Evolutionary conservation across 805 yeast species (phyloP).

Genomic region (Metschnikowia sp.): DNA sequence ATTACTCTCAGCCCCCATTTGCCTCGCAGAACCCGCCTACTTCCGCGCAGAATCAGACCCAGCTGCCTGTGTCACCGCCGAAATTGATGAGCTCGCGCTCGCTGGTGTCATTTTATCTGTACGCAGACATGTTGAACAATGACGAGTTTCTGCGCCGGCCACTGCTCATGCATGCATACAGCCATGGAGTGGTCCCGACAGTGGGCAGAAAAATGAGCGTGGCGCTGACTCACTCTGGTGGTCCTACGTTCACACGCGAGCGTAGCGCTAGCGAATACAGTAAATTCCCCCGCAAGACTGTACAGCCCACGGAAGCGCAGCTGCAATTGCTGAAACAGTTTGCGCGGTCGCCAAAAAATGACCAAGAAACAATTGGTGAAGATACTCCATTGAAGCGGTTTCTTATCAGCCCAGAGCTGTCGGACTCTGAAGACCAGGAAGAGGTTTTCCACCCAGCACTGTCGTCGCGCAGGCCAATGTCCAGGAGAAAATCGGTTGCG

Average conservation of each 20-base stretch:
- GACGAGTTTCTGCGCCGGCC: conserved; percentile 70
- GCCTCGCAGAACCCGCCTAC: conserved; percentile 5
- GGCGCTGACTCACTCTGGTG: conserved; percentile 14
- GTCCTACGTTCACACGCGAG: background rate
- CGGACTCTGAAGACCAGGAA: conserved; percentile 22
- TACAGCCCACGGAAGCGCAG: conserved; percentile 8
- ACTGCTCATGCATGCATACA: conserved; percentile 38
- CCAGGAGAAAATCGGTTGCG: conserved; percentile 16
- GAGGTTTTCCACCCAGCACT: conserved; percentile 6
- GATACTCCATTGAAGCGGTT: conserved; percentile 12
- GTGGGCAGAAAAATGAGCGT: conserved; percentile 21
- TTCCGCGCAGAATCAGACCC: conserved; percentile 11
- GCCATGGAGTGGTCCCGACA: conserved; percentile 33
- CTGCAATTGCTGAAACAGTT: conserved; percentile 27
- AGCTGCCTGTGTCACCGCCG: conserved; percentile 39
- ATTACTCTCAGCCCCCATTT: conserved; percentile 7
- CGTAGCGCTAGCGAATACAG: conserved; percentile 6
- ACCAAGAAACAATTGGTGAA: background rate
- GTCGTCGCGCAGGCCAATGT: conserved; percentile 4
- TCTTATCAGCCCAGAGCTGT: conserved; percentile 26
- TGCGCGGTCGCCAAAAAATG: conserved; percentile 3
- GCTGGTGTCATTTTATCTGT: conserved; percentile 59
- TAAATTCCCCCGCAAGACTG: conserved; percentile 12
- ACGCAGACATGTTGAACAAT: conserved; percentile 73
- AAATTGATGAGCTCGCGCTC: conserved; percentile 34